Percentiles rank a stretch among this genome's conserved stretches.
Evolutionary conservation across 768 basidiomycete genomes (phyloP).

Genomic region (Mrakia frigida): DNA sequence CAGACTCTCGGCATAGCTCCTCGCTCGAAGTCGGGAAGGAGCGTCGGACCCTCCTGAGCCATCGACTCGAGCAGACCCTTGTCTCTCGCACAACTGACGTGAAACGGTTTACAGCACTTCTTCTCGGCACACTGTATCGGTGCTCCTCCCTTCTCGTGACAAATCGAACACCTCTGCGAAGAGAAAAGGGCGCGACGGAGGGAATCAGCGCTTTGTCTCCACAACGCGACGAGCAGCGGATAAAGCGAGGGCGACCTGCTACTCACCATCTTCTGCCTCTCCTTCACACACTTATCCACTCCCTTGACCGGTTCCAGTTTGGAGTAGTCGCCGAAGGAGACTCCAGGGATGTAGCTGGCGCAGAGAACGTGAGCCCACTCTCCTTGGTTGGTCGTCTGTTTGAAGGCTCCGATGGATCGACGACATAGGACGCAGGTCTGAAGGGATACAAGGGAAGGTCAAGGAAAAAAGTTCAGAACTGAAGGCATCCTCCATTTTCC

Average conservation of each 20-base stretch:
- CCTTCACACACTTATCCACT: background rate
- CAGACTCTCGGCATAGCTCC: background rate
- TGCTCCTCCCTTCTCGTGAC: background rate
- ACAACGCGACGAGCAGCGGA: background rate
- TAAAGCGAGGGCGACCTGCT: too few species aligned
- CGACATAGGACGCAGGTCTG: background rate
- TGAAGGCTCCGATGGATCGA: background rate
- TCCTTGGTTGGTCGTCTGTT: background rate
- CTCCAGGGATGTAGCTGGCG: background rate
- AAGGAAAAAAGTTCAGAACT: background rate
- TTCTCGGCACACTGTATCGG: background rate
- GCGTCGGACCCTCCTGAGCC: conserved; percentile 6
- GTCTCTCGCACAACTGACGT: conserved; percentile 4
- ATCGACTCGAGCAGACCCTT: background rate
- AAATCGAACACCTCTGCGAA: background rate
- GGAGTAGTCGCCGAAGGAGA: background rate
- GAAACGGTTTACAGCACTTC: conserved; percentile 10
- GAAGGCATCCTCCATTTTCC: too few species aligned
- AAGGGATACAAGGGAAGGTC: background rate
- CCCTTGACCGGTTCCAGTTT: background rate
- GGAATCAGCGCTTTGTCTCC: background rate
- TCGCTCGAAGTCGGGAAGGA: background rate
- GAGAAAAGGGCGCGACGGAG: background rate
- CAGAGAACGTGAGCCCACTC: conserved; percentile 3
- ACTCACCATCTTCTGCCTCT: background rate